Evolutionary conservation across 495 filamentous ascomycete species (phyloP).

Genomic region (Ramalina intermedia): DNA sequence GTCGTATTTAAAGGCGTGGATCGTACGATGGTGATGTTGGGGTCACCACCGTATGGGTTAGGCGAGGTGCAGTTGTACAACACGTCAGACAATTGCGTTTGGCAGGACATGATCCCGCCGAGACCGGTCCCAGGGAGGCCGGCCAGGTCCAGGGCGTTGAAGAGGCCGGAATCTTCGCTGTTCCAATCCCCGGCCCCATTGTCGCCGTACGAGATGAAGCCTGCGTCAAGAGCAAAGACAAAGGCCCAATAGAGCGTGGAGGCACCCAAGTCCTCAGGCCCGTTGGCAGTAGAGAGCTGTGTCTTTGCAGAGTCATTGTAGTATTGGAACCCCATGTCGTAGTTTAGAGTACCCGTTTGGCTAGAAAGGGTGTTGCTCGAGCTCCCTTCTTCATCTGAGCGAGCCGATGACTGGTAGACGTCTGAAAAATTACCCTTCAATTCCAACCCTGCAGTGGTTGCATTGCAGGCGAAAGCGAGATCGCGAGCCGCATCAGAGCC

Average conservation of each 20-base stretch:
- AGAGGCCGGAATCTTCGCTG: background rate
- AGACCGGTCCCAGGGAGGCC: background rate
- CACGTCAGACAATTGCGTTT: constrained; percentile 2
- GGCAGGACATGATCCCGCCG: constrained; percentile 2
- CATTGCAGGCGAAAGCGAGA: background rate
- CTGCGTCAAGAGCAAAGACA: background rate
- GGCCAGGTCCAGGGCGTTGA: background rate
- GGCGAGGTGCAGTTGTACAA: background rate
- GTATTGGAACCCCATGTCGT: constrained; percentile 2
- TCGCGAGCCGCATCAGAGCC: background rate
- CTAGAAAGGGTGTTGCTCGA: too few species aligned
- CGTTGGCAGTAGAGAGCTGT: background rate
- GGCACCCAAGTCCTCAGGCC: background rate
- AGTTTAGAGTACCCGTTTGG: too few species aligned
- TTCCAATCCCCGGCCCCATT: background rate
- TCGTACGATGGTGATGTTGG: background rate
- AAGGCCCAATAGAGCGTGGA: background rate
- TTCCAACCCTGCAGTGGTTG: background rate
- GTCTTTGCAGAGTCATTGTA: background rate
- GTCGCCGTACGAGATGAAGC: background rate
- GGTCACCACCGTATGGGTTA: too few species aligned
- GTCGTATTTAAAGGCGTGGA: background rate
- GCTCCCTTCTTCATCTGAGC: too few species aligned
- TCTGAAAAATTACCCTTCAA: constrained; percentile 3
- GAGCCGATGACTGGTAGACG: too few species aligned